Percentiles rank a stretch among this genome's conserved stretches.
These are phyloP conservation scores for Colletotrichum simmondsii DNA, from an alignment of 2,329 filamentous ascomycete species.

Conservation along the genomic window DNA sequence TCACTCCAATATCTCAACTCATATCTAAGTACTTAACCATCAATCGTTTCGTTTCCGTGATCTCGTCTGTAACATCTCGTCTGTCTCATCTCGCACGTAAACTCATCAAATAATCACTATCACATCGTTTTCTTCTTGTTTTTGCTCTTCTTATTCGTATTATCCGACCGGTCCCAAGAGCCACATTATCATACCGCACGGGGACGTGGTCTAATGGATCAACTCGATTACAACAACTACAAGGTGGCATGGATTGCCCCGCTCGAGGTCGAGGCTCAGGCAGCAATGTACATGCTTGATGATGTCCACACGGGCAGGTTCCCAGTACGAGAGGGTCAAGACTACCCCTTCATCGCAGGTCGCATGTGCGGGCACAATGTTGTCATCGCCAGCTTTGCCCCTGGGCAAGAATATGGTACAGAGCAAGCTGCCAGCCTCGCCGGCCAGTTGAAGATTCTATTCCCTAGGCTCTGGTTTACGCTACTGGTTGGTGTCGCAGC, in stretches of 20 bases:
- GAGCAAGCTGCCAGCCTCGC: constrained; percentile 46
- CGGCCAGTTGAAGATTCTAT: constrained; percentile 46
- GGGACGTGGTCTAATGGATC: background rate
- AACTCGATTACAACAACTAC: constrained; percentile 36
- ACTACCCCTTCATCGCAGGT: constrained; percentile 50
- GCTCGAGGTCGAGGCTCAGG: constrained; percentile 48
- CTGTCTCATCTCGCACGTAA: background rate
- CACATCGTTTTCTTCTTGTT: background rate
- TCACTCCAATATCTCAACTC: too few relatives aligned
- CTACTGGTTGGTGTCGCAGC: constrained; percentile 50
- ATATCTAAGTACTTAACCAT: too few relatives aligned
- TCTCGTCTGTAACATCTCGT: background rate
- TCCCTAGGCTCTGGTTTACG: constrained; percentile 49
- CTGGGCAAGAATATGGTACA: constrained; percentile 47
- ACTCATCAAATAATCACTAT: background rate
- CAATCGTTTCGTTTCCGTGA: background rate
- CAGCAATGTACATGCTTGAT: constrained; percentile 48
- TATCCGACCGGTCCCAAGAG: background rate
- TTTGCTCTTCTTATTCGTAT: background rate
- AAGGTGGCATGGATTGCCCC: constrained; percentile 51
- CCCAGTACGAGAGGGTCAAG: constrained; percentile 42
- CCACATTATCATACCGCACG: background rate
- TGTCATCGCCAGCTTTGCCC: constrained; percentile 46
- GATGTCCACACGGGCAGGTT: constrained; percentile 45
- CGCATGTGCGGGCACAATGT: constrained; percentile 49